Base-by-base conservation (phyloP, 768 basidiomycete genomes). In the Phlegmacium glaucopus region DNA sequence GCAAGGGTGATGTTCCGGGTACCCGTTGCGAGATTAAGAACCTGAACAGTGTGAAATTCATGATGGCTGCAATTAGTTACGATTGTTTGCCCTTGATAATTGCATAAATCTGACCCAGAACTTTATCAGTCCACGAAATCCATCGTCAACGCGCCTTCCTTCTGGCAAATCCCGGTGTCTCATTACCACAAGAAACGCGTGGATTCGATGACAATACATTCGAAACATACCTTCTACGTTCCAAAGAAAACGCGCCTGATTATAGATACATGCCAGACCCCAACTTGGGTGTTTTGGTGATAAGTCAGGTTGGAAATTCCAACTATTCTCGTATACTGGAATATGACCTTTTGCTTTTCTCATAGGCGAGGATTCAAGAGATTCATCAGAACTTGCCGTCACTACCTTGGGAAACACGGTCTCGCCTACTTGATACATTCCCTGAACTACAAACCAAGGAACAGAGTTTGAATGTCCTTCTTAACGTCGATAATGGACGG, bases 211-310 rank as follows among this genome's bases (percentile, higher is more conserved):
- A 94, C 58, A 69, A 83, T 48, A 81, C 75, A 3, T 85, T 85
- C 27, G 78, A 87, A 61, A 98, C 96, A 1, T 94, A 82, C 66
- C 77, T 73, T 27, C 67, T 98, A 35, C 77, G 96, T 35, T 83
- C 81, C 39, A 98, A 99, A 66, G 96, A 96, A 57, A 89, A 94
- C 55, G 87, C 93, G 0, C 92, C 90, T 1, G 96, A 99, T 63
- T 99, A 98, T 63, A 80, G 90, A 13, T 98, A 97, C 69, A 95
- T 99, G 91, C 96, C 96, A 0, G 96, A 99, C 62, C 85, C 92
- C 0, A 97, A 98, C 62, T 68, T 98, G 1, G 92, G 93, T 1
- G 78, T 83, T 0, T 68, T 97, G 5, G 59, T 80, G 27, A 58
- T 89, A 6, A 75, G 75, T 47, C 61, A 78, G 49, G 83, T 79